phyloP scores from a whole-genome alignment of 2,329 filamentous ascomycete species.

The Trichoderma sp. region DNA sequence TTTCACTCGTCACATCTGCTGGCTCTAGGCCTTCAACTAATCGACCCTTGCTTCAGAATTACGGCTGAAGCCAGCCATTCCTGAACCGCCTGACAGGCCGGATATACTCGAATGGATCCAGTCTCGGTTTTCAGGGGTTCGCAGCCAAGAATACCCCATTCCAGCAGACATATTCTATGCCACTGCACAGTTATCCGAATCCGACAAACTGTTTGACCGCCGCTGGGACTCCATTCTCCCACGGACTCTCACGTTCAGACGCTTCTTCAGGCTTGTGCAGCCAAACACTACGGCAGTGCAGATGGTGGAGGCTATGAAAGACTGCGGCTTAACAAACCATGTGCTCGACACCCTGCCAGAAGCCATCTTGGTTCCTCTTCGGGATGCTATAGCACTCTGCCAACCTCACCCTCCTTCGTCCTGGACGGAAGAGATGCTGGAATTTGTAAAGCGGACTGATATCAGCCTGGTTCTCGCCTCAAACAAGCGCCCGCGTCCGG shows the following conservation, averaged over 20 bases:
- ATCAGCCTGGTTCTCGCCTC: constrained; percentile 67
- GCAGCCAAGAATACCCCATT: constrained; percentile 45
- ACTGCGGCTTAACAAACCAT: constrained; percentile 65
- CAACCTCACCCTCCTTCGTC: constrained; percentile 77
- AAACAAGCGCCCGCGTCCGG: constrained; percentile 36
- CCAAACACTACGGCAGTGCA: constrained; percentile 57
- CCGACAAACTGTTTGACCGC: constrained; percentile 42
- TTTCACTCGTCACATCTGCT: constrained; percentile 13
- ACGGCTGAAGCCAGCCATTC: constrained; percentile 39
- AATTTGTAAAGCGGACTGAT: constrained; percentile 79
- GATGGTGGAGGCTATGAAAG: constrained; percentile 73
- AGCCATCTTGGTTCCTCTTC: constrained; percentile 75
- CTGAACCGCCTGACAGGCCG: constrained; percentile 41
- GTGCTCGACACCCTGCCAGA: constrained; percentile 84
- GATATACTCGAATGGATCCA: constrained; percentile 60
- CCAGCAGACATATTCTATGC: constrained; percentile 51
- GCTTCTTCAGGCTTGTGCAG: constrained; percentile 64
- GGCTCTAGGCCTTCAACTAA: not conserved
- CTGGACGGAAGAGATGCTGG: constrained; percentile 72
- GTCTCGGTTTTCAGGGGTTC: constrained; percentile 46
- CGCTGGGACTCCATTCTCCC: constrained; percentile 58
- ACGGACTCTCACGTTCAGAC: constrained; percentile 69
- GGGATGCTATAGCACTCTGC: constrained; percentile 81
- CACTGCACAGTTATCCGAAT: constrained; percentile 41
- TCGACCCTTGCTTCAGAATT: constrained; percentile 35